Percentiles rank a stretch among this genome's conserved stretches.
phyloP scores from a whole-genome alignment of 176 grass and related monocot genomes.

The Luzula sylvatica region DNA sequence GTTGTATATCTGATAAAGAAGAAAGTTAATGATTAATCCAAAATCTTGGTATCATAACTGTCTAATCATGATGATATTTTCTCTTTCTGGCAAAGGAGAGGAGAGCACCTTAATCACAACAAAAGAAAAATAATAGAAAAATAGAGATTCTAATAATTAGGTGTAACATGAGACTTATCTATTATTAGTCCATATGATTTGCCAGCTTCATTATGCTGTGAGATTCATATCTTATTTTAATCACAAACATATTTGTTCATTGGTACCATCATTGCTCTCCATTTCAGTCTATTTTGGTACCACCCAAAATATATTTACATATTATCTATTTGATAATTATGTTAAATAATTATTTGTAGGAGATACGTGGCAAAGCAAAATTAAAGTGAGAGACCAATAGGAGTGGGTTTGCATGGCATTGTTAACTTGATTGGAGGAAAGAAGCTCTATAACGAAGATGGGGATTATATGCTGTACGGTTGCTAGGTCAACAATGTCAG shows the following conservation, averaged over 20 bases:
- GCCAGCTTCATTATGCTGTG: constrained; percentile 2
- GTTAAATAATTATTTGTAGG: background rate
- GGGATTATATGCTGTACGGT: constrained; percentile 2
- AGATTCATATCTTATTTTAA: background rate
- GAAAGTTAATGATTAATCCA: background rate
- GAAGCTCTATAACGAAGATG: background rate
- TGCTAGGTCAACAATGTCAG: background rate
- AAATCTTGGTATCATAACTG: background rate
- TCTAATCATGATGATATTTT: background rate
- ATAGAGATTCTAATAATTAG: background rate
- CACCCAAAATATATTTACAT: background rate
- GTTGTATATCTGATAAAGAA: too few species aligned
- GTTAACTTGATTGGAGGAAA: background rate
- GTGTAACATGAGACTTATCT: constrained; percentile 4
- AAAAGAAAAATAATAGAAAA: too few species aligned
- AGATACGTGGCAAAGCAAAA: background rate
- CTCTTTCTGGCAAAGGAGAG: background rate
- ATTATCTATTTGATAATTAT: too few species aligned
- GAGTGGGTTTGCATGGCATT: background rate
- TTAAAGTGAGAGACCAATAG: background rate
- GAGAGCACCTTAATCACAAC: background rate
- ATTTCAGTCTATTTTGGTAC: constrained; percentile 2
- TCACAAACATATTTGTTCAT: background rate
- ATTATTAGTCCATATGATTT: background rate
- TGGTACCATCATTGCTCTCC: background rate